A percentile compares a stretch with the other conserved stretches of the same genome.
These are phyloP conservation scores for Fagopyrum esculentum DNA, from an alignment of 148 eudicot species.

Conservation along the genomic window DNA sequence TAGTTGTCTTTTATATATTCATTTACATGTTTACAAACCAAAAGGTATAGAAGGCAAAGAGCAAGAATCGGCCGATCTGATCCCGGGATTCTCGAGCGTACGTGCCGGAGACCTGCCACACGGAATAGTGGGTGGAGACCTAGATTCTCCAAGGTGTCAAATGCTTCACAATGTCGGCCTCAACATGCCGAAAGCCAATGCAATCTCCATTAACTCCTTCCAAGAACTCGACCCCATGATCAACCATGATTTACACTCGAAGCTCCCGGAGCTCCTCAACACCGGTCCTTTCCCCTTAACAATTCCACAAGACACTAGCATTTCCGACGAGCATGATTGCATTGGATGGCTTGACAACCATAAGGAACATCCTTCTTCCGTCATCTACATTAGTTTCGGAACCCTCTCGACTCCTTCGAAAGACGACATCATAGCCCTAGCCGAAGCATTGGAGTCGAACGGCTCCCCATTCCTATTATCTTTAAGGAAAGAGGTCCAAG, in stretches of 20 bases:
- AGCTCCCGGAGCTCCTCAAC: constrained; percentile 21
- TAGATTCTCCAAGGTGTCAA: constrained; percentile 21
- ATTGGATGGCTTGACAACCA: constrained; percentile 30
- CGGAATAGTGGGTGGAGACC: constrained; percentile 26
- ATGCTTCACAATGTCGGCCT: constrained; percentile 36
- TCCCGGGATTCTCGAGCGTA: constrained; percentile 30
- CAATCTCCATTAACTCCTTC: constrained; percentile 26
- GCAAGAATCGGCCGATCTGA: constrained; percentile 19
- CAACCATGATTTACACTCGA: constrained; percentile 17
- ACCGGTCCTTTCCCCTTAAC: neutral
- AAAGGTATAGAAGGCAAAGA: constrained; percentile 20
- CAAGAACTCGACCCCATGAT: constrained; percentile 29
- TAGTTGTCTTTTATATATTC: neutral
- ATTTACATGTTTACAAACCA: neutral
- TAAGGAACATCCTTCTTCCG: constrained; percentile 13
- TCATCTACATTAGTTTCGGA: constrained; percentile 43
- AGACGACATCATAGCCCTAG: constrained; percentile 24
- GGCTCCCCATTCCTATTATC: constrained; percentile 35
- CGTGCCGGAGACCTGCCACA: constrained; percentile 26
- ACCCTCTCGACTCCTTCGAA: constrained; percentile 23
- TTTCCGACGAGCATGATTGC: constrained; percentile 25
- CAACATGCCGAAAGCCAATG: constrained; percentile 21
- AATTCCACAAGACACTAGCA: neutral
- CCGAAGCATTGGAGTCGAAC: constrained; percentile 32
- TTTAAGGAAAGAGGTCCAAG: constrained; percentile 15